Conservation (phyloP, 2,329 filamentous ascomycete genomes). For the Drechslerella stenobrocha region DNA sequence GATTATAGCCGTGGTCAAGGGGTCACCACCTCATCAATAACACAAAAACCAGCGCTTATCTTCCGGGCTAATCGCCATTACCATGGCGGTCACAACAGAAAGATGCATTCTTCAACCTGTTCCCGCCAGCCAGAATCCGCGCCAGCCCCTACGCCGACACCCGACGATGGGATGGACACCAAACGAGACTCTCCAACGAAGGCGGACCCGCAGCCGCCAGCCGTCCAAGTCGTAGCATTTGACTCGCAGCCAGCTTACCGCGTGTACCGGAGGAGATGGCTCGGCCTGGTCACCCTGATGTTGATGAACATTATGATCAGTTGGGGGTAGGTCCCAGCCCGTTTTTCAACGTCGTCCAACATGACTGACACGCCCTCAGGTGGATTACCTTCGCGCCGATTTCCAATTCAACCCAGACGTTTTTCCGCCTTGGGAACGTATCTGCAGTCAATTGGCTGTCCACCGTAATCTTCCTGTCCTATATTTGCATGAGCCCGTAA, state of each 20-base stretch:
- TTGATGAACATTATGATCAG: constrained; percentile 89
- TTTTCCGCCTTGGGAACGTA: constrained; percentile 71
- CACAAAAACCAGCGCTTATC: too few species aligned
- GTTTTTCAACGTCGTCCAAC: not conserved
- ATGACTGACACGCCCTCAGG: not conserved
- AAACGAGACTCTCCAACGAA: not conserved
- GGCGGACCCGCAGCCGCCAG: constrained; percentile 6
- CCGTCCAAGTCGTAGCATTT: constrained; percentile 4
- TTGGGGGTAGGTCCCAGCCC: constrained; percentile 66
- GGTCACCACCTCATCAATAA: too few species aligned
- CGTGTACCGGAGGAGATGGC: constrained; percentile 84
- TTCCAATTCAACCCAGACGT: constrained; percentile 71
- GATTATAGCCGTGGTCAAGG: too few species aligned
- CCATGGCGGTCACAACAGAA: too few species aligned
- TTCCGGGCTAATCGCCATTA: too few species aligned
- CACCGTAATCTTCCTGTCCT: constrained; percentile 83
- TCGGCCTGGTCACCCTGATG: constrained; percentile 80
- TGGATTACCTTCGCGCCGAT: constrained; percentile 93
- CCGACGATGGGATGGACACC: not conserved
- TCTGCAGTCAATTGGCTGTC: constrained; percentile 89
- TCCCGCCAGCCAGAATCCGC: not conserved
- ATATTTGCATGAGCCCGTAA: constrained; percentile 70
- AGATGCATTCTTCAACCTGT: not conserved
- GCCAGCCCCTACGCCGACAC: not conserved
- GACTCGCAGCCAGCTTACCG: constrained; percentile 55